These are phyloP conservation scores for Physcomitrellopsis africana DNA, from an alignment of 225 moss, liverwort and hornwort species.

Conservation along the genomic window DNA sequence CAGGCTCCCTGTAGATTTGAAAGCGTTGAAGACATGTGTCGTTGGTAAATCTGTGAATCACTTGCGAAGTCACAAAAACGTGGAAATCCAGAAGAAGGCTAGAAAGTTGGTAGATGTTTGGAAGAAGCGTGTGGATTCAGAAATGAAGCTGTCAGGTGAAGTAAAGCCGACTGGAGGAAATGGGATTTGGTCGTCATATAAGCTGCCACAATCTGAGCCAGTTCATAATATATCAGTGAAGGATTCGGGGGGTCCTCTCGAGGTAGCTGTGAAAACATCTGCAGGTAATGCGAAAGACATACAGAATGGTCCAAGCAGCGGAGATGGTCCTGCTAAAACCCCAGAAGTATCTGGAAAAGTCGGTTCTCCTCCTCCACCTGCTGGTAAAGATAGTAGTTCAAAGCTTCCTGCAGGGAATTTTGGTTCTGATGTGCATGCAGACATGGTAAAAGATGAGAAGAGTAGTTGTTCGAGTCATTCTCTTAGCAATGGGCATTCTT, in stretches of 20 bases:
- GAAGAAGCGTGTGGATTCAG: conserved; percentile 96
- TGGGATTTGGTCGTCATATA: conserved; percentile 70
- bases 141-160: conserved; percentile 89
- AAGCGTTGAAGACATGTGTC: conserved; percentile 88
- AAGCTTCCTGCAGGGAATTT: conserved; percentile 42
- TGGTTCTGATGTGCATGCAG: conserved; percentile 45
- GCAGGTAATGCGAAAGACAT: conserved; percentile 65
- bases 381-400: conserved; percentile 49
- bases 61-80: conserved; percentile 88
- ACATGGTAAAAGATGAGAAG: conserved; percentile 82
- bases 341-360: conserved; percentile 51
- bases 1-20: conserved; percentile 91
- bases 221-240: conserved; percentile 71
- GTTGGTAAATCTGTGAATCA: conserved; percentile 98
- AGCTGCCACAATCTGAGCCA: conserved; percentile 79
- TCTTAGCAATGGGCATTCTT: conserved; percentile 79
- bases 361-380: conserved; percentile 42
- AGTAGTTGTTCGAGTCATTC: conserved; percentile 70
- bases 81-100: conserved; percentile 92
- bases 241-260: conserved; percentile 57
- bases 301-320: conserved; percentile 60
- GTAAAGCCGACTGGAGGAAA: conserved; percentile 76
- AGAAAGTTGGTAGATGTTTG: conserved; percentile 91
- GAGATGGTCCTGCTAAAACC: conserved; percentile 58
- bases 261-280: conserved; percentile 78